Base-by-base conservation (phyloP, 2,329 filamentous ascomycete species). In the Hypoxylon sp. region DNA sequence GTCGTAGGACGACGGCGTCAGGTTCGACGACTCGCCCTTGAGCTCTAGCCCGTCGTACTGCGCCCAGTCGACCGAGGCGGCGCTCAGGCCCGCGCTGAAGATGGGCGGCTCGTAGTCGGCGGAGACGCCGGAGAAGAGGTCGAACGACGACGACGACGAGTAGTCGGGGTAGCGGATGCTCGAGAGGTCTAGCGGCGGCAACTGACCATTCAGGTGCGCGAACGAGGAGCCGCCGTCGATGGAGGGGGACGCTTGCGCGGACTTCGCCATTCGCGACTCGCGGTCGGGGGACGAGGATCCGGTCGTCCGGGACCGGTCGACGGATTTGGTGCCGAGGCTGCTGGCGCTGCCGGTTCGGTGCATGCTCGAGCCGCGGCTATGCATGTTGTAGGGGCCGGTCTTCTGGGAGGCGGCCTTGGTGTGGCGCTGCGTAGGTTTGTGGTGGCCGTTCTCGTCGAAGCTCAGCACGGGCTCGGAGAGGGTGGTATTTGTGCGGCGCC, bases 401-500 rank as follows among this genome's bases (percentile, higher is more conserved):
- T 90, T 90, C 71, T 90, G 88, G 31, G 87, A 85, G 33, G 85
- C 84, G 31, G 85, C 84, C 71, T 87, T 87, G 74, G 85, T 84
- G 78, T 87, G 87, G 80, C 89, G 90, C 76, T 88, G 84, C 11
- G 85, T 81, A 14, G 88, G 86, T 74, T 88, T 90, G 81, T 89
- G 88, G 74, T 90, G 87, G 55, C 88, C 88, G 74, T 90, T 86
- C 71, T 89, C 85, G 74, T 91, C 89, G 71, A 90, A 88, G 52
- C 84, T 84, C 61, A 91, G 79, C 66, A 85, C 79, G 59, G 83
- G 85, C 67, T 91, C 89, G 4, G 88, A 89, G 73, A 88, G 88
- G 59, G 87, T 84, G 47, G 88, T 90, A 75, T 88, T 87, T 66
- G 90, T 87, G 70, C 88, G 84, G 72, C 87, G 85, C 73, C 87